These are phyloP conservation scores for Kluyveromyces siamensis DNA, from an alignment of 805 yeast species.

Conservation along the genomic window DNA sequence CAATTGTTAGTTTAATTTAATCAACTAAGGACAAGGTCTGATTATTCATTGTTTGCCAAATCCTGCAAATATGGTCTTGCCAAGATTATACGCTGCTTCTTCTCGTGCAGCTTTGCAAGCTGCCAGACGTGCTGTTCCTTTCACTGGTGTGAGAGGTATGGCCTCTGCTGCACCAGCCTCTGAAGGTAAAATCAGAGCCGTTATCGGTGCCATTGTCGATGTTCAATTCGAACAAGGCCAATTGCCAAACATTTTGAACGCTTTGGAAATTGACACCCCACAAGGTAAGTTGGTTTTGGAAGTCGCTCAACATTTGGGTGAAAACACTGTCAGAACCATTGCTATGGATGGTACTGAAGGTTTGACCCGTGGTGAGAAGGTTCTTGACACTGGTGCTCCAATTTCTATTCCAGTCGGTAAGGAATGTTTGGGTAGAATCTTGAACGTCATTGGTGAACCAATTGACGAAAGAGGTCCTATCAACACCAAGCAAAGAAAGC, in stretches of 20 bases:
- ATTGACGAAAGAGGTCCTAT: conserved; percentile 99
- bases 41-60: background rate
- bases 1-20: background rate
- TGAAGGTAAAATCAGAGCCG: conserved; percentile 89
- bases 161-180: conserved; percentile 44
- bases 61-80: conserved; percentile 35
- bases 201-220: conserved; percentile 98
- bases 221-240: conserved; percentile 97
- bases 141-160: conserved; percentile 28
- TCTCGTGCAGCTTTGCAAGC: conserved; percentile 85
- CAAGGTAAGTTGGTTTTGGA: conserved; percentile 83
- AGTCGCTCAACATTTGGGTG: conserved; percentile 99
- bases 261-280: conserved; percentile 78
- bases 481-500: conserved; percentile 84
- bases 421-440: conserved; percentile 97
- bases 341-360: conserved; percentile 99
- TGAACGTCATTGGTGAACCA: conserved; percentile 98
- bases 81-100: conserved; percentile 52
- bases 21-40: background rate
- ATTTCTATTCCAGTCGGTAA: conserved; percentile 99
- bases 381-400: conserved; percentile 94
- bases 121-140: conserved; percentile 71
- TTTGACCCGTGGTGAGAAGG: conserved; percentile 93
- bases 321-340: conserved; percentile 99
- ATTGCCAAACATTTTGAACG: conserved; percentile 95